Percentiles rank a stretch among this genome's conserved stretches.
These are phyloP conservation scores for Trichoderma parareesei DNA, from an alignment of 495 filamentous ascomycete species.

Conservation along the genomic window DNA sequence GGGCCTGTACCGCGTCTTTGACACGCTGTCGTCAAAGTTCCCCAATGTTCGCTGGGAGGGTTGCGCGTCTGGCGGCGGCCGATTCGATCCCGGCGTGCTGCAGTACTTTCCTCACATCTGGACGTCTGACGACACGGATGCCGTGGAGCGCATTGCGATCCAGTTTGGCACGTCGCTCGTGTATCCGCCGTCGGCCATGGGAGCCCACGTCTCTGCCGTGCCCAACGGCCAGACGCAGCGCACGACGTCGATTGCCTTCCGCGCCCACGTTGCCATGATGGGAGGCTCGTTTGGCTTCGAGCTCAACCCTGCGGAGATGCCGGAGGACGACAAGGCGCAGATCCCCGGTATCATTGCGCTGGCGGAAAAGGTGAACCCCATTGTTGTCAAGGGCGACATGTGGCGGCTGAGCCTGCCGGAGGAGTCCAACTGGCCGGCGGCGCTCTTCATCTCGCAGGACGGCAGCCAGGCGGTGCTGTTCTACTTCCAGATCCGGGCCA, in stretches of 20 bases:
- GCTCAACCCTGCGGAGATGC: slow-evolving; percentile 37
- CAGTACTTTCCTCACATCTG: slow-evolving; percentile 52
- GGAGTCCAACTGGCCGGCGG: slow-evolving; percentile 47
- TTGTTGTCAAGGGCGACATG: slow-evolving; percentile 42
- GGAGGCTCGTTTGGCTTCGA: slow-evolving; percentile 50
- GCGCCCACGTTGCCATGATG: slow-evolving; percentile 50
- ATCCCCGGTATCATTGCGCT: slow-evolving; percentile 38
- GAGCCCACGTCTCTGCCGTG: slow-evolving; percentile 46
- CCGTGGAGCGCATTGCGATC: slow-evolving; percentile 42
- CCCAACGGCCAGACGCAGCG: slow-evolving; percentile 45
- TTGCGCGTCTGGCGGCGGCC: slow-evolving; percentile 47
- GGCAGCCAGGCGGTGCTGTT: slow-evolving; percentile 37
- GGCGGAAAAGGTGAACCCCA: slow-evolving; percentile 42
- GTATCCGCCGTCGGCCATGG: slow-evolving; percentile 49
- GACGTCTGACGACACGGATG: slow-evolving; percentile 51
- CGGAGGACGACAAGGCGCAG: slow-evolving; percentile 33
- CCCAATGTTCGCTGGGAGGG: slow-evolving; percentile 51
- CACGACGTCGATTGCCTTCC: slow-evolving; percentile 40
- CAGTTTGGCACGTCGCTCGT: slow-evolving; percentile 47
- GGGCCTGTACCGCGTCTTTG: slow-evolving; percentile 46
- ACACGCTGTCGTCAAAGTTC: slow-evolving; percentile 42
- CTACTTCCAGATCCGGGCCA: slow-evolving; percentile 38
- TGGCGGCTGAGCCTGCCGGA: slow-evolving; percentile 45
- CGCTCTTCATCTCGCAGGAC: slow-evolving; percentile 41
- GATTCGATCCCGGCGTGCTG: slow-evolving; percentile 47